Conservation (phyloP, 805 yeast genomes). For the Candida arabinofermentans region DNA sequence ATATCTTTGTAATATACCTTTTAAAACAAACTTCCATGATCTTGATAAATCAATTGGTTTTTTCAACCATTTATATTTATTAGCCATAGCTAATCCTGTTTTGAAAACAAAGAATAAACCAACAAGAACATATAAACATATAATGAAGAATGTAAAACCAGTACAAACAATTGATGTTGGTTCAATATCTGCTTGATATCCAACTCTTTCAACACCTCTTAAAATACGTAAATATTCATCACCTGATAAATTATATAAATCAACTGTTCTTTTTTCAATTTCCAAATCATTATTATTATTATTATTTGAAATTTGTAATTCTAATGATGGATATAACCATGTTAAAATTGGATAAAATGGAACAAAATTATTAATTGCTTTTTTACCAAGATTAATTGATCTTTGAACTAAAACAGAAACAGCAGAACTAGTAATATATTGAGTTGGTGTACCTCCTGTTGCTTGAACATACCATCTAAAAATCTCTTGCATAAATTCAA, state of each 20-base stretch:
- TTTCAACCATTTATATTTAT: slow-evolving; percentile 14
- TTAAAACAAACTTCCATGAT: slow-evolving; percentile 57
- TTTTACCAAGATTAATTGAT: slow-evolving; percentile 34
- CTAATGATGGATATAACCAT: slow-evolving; percentile 17
- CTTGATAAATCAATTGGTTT: slow-evolving; percentile 5
- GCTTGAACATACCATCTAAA: slow-evolving; percentile 82
- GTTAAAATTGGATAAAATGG: slow-evolving; percentile 17
- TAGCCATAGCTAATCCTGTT: slow-evolving; percentile 41
- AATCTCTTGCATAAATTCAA: slow-evolving; percentile 77
- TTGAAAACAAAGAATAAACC: slow-evolving; percentile 55
- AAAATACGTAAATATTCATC: slow-evolving; percentile 60
- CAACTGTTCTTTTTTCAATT: slow-evolving; percentile 15
- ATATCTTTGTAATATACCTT: slow-evolving; percentile 77
- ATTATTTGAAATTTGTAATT: neutral
- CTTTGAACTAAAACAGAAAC: slow-evolving; percentile 74
- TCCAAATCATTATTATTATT: slow-evolving; percentile 2
- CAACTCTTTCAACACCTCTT: slow-evolving; percentile 85
- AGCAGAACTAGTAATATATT: slow-evolving; percentile 57
- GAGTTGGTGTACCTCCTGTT: slow-evolving; percentile 83
- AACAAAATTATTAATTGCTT: slow-evolving; percentile 8
- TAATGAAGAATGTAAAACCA: slow-evolving; percentile 79
- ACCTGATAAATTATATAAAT: slow-evolving; percentile 41
- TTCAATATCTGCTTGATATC: slow-evolving; percentile 73
- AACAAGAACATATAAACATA: slow-evolving; percentile 71
- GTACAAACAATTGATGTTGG: slow-evolving; percentile 80